Evolutionary conservation across 768 basidiomycete genomes (phyloP).

Genomic region (Hebeloma cylindrosporum): DNA sequence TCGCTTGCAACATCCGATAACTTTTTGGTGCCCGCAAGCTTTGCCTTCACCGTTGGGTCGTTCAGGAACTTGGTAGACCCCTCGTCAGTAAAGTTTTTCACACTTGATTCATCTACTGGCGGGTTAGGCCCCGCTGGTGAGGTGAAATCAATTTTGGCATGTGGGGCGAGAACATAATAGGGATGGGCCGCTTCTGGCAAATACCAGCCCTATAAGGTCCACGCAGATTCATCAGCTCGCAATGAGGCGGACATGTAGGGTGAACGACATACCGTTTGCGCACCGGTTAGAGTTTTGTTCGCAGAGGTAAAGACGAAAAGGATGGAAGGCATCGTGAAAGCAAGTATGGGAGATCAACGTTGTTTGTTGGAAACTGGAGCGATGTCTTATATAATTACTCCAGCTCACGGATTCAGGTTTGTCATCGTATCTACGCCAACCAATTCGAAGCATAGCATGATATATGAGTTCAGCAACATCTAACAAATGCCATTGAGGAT

Average conservation of each 20-base stretch:
- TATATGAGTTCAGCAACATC: too few species aligned
- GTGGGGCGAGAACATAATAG: slow-evolving; percentile 54
- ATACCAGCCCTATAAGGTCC: slow-evolving; percentile 67
- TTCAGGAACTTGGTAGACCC: slow-evolving; percentile 56
- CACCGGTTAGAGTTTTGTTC: slow-evolving; percentile 52
- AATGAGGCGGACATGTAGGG: not conserved
- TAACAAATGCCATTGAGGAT: too few species aligned
- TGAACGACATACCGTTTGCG: slow-evolving; percentile 42
- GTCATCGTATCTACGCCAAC: too few species aligned
- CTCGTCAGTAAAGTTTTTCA: slow-evolving; percentile 60
- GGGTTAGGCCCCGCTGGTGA: slow-evolving; percentile 66
- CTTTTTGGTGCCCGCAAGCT: slow-evolving; percentile 57
- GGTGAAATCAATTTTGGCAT: slow-evolving; percentile 58
- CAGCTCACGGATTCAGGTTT: not conserved
- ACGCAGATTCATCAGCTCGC: not conserved
- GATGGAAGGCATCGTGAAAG: slow-evolving; percentile 41
- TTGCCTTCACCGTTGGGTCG: slow-evolving; percentile 51
- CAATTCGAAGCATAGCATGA: too few species aligned
- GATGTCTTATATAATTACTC: not conserved
- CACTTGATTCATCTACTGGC: slow-evolving; percentile 60
- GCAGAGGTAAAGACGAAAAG: slow-evolving; percentile 79
- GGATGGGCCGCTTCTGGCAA: slow-evolving; percentile 78
- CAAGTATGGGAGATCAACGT: not conserved
- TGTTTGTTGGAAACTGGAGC: not conserved
- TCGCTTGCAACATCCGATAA: slow-evolving; percentile 55